Conservation (phyloP, 768 basidiomycete species). For the Termitomyces sp. region DNA sequence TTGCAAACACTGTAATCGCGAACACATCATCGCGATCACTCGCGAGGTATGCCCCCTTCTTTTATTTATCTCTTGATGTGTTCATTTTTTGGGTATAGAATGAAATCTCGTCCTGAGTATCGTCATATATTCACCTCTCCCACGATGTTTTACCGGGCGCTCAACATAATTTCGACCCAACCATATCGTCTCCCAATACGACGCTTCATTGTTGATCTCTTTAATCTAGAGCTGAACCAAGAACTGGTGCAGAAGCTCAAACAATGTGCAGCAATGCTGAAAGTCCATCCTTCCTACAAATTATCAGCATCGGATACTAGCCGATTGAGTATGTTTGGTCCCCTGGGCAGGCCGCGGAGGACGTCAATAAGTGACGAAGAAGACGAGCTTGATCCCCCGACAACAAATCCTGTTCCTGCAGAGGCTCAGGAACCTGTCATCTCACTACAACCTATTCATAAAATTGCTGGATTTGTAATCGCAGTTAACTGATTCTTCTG, state of each 20-base stretch:
- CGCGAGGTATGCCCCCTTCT: constrained; percentile 52
- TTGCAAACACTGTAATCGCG: constrained; percentile 93
- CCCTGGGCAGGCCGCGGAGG: constrained; percentile 41
- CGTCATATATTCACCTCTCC: constrained; percentile 73
- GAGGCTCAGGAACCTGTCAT: constrained; percentile 44
- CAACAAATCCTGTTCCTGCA: constrained; percentile 27
- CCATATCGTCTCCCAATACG: constrained; percentile 91
- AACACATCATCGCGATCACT: constrained; percentile 90
- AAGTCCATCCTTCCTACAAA: constrained; percentile 39
- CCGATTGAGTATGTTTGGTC: constrained; percentile 61
- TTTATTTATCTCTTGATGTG: neutral
- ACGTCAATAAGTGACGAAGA: constrained; percentile 60
- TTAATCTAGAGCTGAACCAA: constrained; percentile 74
- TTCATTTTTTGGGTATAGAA: constrained; percentile 33
- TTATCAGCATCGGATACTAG: constrained; percentile 33
- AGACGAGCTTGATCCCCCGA: constrained; percentile 44
- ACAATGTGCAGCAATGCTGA: constrained; percentile 46
- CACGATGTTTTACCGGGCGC: constrained; percentile 74
- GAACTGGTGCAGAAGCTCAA: constrained; percentile 52
- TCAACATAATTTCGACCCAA: constrained; percentile 84
- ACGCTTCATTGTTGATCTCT: constrained; percentile 88
- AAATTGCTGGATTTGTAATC: constrained; percentile 51
- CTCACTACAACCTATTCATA: constrained; percentile 51
- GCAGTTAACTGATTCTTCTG: constrained; percentile 3
- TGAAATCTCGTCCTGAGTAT: constrained; percentile 76